Conservation (phyloP, 2,329 filamentous ascomycete species). For the Fusarium austroafricanum region DNA sequence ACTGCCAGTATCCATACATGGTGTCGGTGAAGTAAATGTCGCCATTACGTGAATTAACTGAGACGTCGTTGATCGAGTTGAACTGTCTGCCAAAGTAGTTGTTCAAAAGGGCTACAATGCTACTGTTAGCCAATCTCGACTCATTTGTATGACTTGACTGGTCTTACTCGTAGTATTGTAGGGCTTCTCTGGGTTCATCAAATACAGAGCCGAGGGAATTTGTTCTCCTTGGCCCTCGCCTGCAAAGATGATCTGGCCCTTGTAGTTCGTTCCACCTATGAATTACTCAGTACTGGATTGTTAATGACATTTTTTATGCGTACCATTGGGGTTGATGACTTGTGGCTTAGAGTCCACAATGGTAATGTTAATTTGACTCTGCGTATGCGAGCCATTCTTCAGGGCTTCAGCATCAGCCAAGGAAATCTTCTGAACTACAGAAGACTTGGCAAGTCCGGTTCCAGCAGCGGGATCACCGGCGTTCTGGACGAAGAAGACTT, state of each 20-base stretch:
- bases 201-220: conserved; percentile 41
- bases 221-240: conserved; percentile 62
- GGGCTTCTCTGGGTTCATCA: conserved; percentile 51
- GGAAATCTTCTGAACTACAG: conserved; percentile 62
- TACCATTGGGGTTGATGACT: conserved; percentile 64
- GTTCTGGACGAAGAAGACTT: conserved; percentile 67
- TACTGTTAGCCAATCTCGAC: background rate
- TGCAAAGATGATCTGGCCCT: conserved; percentile 60
- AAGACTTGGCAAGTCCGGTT: conserved; percentile 63
- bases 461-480: conserved; percentile 60
- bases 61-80: conserved; percentile 69
- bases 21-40: conserved; percentile 75
- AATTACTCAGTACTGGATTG: background rate
- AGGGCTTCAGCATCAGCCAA: conserved; percentile 55
- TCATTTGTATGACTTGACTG: rapidly evolving
- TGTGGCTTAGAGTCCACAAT: conserved; percentile 56
- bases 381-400: conserved; percentile 6
- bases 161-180: conserved; percentile 62
- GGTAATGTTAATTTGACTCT: conserved; percentile 55
- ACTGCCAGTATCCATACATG: conserved; percentile 68
- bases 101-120: conserved; percentile 60
- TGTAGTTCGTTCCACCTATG: conserved; percentile 63
- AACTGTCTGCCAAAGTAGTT: conserved; percentile 71
- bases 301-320: rapidly evolving
- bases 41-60: conserved; percentile 63